Base-by-base conservation (phyloP, 768 basidiomycete genomes). In the Auriscalpium orientale region DNA sequence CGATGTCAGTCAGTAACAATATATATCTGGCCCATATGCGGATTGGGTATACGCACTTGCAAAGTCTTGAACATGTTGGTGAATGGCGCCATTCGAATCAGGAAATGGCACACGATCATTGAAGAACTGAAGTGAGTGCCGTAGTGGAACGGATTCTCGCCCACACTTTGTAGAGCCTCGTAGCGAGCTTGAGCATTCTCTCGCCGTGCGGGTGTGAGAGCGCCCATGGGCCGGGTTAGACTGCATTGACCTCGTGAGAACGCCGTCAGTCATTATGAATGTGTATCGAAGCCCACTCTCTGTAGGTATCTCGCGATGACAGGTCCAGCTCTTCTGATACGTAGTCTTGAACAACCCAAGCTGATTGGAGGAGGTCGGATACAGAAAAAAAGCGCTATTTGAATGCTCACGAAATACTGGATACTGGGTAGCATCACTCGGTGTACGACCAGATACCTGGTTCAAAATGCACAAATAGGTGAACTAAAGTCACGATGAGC, bases 101-200 rank as follows among this genome's bases (percentile, higher is more conserved):
- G 72, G 72, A 89, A 97, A 62, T 95, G 93, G 72, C 92, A 95
- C 46, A 94, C 90, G 56, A 93, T 95, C 94, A 97, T 97, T 3
- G 92, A 95, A 10, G 92, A 95, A 66, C 89, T 91, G 65, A 94
- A 98, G 67, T 98, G 95, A 0, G 95, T 97, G 45, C 95, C 89
- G 58, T 91, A 93, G 65, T 92, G 89, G 70, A 95, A 95, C 0
- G 94, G 94, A 37, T 82, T 79, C 70, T 98, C 94, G 8, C 71
- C 87, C 2, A 95, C 87, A 58, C 90, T 84, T 63, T 84, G 70
- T 11, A 95, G 75, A 59, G 85, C 89, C 35, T 71, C 69, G 62
- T 94, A 95, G 44, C 92, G 80, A 37, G 80, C 81, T 49, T 76
- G 74, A 1, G 95, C 94, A 7, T 89, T 87, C 57, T 88, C 86